Evolutionary conservation across 805 yeast genomes (phyloP).

Genomic region (Schizosaccharomyces octosporus): DNA sequence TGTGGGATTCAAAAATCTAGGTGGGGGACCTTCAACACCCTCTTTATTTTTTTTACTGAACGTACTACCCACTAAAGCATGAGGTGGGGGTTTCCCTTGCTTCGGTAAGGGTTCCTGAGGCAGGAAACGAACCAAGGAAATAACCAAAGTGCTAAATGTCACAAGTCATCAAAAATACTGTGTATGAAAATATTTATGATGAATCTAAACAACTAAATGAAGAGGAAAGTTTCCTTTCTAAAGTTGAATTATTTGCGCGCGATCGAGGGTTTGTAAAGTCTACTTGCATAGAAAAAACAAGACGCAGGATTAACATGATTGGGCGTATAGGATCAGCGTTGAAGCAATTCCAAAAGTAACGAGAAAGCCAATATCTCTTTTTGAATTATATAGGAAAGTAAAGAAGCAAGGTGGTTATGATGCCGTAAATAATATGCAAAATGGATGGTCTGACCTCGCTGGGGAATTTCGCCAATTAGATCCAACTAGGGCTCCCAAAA

Average conservation of each 20-base stretch:
- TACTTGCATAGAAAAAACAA: not conserved
- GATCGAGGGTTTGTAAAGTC: not conserved
- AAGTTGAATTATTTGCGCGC: not conserved
- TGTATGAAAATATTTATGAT: not conserved
- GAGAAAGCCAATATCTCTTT: not conserved
- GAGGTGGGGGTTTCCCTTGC: too few relatives aligned
- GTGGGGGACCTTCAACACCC: too few relatives aligned
- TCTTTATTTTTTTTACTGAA: too few relatives aligned
- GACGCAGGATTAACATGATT: too few relatives aligned
- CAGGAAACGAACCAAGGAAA: too few relatives aligned
- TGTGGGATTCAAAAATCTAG: too few relatives aligned
- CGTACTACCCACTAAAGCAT: too few relatives aligned
- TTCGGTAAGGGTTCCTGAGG: too few relatives aligned
- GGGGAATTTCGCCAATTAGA: not conserved
- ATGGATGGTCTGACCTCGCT: constrained; percentile 1
- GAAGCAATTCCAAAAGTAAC: not conserved
- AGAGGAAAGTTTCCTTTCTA: not conserved
- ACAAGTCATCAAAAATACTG: not conserved
- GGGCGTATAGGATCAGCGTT: not conserved
- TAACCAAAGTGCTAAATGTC: not conserved
- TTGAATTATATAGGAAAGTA: constrained; percentile 3
- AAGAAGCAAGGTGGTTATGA: constrained; percentile 4
- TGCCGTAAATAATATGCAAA: constrained; percentile 1
- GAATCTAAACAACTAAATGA: not conserved
- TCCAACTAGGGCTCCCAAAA: not conserved